Evolutionary conservation across 306 rosid species (phyloP), one percentile per base, ranked within the genome.

Genomic region (Lupinus albus): DNA sequence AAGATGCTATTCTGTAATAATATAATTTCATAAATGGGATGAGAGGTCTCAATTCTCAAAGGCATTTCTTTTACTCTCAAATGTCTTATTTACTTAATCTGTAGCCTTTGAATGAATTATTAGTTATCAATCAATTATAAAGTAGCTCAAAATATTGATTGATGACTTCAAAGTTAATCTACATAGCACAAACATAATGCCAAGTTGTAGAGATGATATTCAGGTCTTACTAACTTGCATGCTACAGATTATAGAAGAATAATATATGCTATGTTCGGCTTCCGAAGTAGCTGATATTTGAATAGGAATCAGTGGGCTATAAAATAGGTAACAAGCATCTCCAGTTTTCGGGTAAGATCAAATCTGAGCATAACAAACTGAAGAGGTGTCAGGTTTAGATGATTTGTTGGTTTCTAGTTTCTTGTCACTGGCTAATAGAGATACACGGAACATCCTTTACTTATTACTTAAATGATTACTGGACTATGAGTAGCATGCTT

Each of bases 361-460:
- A 41, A 62, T 62, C 11, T 62, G 54, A 50, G 7, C 57, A 49
- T 33, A 66, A 16, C 60, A 16, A 50, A 33, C 36, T 59, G 49
- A 32, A 14, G 49, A 32, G 67, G 46, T 21, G 30, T 32, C 12
- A 20, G 67, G 28, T 20, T 70, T 53, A 38, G 25, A 70, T 70
- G 13, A 20, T 18, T 8, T 28, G 57, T 61, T 45, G 63, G 30
- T 20, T 20, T 1, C 25, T 20, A 20, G 25, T 20, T 2, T 13
- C 12, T 30, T 51, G 9, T 45, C 47, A 70, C 15, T 17, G 30
- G 56, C 30, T 8, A 44, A 44, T 6, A 28, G 30, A 14, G 10
- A 15, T 42, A 55, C 25, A 20, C 2, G 25, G 2, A 20, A 20
- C 25, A 20, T 20, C 25, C 2, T 20, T 20, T 20, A 20, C 25